Evolutionary conservation across 2,329 filamentous ascomycete genomes (phyloP), one percentile per base, ranked within the genome.

Genomic region (Neofusicoccum kwambonambiense): DNA sequence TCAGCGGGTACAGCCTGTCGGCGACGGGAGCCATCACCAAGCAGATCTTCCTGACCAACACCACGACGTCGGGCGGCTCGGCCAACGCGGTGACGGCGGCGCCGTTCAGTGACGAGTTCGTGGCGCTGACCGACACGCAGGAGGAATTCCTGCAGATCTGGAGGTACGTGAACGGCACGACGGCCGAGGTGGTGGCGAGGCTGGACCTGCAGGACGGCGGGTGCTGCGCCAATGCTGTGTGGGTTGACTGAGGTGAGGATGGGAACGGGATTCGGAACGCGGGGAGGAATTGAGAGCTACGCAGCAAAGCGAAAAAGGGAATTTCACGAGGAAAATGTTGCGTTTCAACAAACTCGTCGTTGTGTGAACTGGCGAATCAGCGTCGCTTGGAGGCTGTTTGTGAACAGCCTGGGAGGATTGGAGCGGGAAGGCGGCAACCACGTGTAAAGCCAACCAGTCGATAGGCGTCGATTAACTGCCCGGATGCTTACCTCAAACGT

Each of bases 101-200:
- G 27, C 67, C 65, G 6, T 78, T 76, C 51, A 71, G 71, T 44
- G 76, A 78, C 39, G 66, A 70, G 6, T 70, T 75, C 54, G 74
- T 74, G 8, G 74, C 71, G 0, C 66, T 78, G 41, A 76, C 76
- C 4, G 76, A 79, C 47, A 75, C 73, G 62, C 73, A 69, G n/a
- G 70, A 69, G 2, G 73, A 75, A 19, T 76, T 76, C 54, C 63
- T 79, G 6, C 71, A 78, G 68, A 68, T 78, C 8, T 78, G 75
- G 76, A 70, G 75, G 67, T 68, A 66, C 1, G 68, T 66, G 2
- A 67, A 70, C 47, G 66, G 64, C 5, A 56, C 19, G 34, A 50
- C 42, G 17, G 65, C 64, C 2, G 56, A 62, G 27, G 51, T 57
- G 13, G 62, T 67, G 17, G 67, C 64, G 12, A 66, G 69, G 52